Conservation (phyloP, 23 red algal genomes). For the Gracilaria domingensis region DNA sequence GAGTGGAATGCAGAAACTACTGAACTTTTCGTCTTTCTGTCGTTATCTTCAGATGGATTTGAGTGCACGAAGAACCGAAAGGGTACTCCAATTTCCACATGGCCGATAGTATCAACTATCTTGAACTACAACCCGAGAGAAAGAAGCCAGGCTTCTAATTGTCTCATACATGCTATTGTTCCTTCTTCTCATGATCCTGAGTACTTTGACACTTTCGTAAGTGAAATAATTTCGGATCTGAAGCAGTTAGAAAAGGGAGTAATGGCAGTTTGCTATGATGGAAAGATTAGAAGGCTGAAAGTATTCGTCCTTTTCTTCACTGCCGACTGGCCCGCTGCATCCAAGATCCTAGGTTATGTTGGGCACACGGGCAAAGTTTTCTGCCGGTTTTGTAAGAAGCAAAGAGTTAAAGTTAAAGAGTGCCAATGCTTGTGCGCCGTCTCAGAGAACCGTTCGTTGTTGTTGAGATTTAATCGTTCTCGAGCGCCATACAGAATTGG, state of each 20-base stretch:
- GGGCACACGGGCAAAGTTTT: slow-evolving; percentile 13
- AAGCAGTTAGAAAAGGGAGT: not conserved
- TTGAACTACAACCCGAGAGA: not conserved
- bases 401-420: not conserved
- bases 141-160: not conserved
- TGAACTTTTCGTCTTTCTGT: not conserved
- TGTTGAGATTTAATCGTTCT: not conserved
- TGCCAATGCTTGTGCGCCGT: not conserved
- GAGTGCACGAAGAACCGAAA: slow-evolving; percentile 6
- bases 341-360: slow-evolving; percentile 8
- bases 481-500: too few species aligned
- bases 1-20: not conserved
- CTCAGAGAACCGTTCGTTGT: not conserved
- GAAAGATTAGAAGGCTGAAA: not conserved
- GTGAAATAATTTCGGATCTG: not conserved
- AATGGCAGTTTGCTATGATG: not conserved
- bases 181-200: not conserved
- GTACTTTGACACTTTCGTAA: slow-evolving; percentile 4
- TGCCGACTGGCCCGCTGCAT: slow-evolving; percentile 14
- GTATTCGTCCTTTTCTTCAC: not conserved
- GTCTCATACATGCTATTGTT: not conserved
- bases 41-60: slow-evolving; percentile 34
- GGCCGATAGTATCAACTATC: not conserved
- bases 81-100: not conserved
- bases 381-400: not conserved